Conservation (phyloP, 345 rosid genomes). For the Murraya paniculata region DNA sequence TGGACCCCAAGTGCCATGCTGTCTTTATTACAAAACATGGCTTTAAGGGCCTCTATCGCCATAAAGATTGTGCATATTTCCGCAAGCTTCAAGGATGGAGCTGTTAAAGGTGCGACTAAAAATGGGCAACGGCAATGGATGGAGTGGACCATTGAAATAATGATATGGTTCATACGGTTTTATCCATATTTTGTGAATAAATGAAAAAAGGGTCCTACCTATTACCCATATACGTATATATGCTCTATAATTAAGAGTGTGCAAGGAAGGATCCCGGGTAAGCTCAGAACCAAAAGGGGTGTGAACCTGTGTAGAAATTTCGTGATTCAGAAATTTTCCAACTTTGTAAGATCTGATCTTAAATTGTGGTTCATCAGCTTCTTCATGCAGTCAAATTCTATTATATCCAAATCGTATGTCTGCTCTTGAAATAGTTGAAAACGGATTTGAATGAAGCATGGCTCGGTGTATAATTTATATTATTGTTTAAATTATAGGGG, state of each 20-base stretch:
- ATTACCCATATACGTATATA: no score
- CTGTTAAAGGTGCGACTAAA: neutral
- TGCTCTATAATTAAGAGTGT: neutral
- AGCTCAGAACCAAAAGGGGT: neutral
- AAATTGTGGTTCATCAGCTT: neutral
- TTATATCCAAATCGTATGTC: neutral
- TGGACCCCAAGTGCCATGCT: constrained; percentile 9
- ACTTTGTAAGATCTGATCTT: neutral
- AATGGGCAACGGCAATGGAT: neutral
- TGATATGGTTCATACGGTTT: neutral
- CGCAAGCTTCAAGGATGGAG: neutral
- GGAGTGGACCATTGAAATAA: neutral
- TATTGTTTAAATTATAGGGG: no score
- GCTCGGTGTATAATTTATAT: no score
- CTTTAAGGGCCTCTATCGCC: neutral
- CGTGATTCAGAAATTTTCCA: neutral
- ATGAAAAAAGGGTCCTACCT: neutral
- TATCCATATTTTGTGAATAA: neutral
- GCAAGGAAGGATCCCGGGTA: neutral
- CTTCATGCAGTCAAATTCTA: no score
- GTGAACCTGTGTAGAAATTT: neutral
- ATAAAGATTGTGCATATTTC: neutral
- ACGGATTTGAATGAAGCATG: no score
- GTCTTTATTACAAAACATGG: neutral
- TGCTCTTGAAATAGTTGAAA: no score